Base-by-base conservation (phyloP, 192 early-diverging fungal species). In the Kickxella alabastrina region DNA sequence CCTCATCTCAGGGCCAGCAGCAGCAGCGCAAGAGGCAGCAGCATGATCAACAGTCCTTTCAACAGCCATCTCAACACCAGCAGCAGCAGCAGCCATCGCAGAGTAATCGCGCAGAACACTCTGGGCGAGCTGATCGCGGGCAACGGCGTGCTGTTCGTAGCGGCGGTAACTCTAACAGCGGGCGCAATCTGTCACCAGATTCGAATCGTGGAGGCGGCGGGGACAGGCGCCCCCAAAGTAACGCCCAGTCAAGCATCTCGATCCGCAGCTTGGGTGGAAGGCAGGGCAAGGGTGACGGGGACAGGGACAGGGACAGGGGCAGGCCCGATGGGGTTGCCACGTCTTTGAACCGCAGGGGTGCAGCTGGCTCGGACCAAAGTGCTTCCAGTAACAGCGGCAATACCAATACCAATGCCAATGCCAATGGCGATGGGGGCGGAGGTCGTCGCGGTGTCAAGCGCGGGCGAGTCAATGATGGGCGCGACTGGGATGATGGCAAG, bases 401-500 rank as follows among this genome's bases (percentile, higher is more conserved):
- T 24, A 17, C 5, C 6, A 18, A 4, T 42, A 21, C 2, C 31
- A 32, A n/a, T n/a, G n/a, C n/a, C n/a, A n/a, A n/a, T 37, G 36
- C 14, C 32, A 51, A 32, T 34, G 51, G 36, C 18, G 44, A 23
- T 13, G 44, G 39, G 27, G 44, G 31, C 31, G 40, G 52, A 22
- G 15, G 47, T 29, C 69, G 69, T 17, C 62, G 54, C 8, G 62
- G 54, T 1, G 36, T 51, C 43, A 63, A 59, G 45, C 62, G 62
- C 32, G 57, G 36, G 18, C 57, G 57, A 15, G 41, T 24, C 9
- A 50, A 22, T 10, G 53, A 54, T 10, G 15, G 45, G 4, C 63
- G 50, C 35, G 58, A 75, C 21, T 52, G 56, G 59, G 54, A 62
- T 29, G 55, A 55, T 10, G 55, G 53, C 56, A 66, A 58, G 53